Evolutionary conservation across 805 yeast species (phyloP).

Genomic region (Nadsonia fulvescens): DNA sequence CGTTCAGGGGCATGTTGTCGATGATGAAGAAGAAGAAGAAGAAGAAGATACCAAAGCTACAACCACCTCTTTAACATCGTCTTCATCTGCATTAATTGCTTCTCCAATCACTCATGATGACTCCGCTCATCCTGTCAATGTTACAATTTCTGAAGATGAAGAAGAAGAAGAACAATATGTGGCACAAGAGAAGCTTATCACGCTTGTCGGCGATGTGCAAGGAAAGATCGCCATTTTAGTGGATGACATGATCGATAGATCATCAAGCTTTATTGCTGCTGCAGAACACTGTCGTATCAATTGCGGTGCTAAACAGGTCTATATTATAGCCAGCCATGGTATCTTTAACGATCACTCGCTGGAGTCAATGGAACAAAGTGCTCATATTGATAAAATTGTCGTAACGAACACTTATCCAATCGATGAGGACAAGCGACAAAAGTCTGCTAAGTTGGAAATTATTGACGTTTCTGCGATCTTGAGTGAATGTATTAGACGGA

Average conservation of each 20-base stretch:
- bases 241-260: slow-evolving; percentile 96
- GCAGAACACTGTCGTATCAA: slow-evolving; percentile 92
- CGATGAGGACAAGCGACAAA: slow-evolving; percentile 35
- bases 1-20: slow-evolving; percentile 92
- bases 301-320: slow-evolving; percentile 89
- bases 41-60: slow-evolving; percentile 18
- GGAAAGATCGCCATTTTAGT: slow-evolving; percentile 81
- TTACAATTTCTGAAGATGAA: slow-evolving; percentile 70
- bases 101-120: slow-evolving; percentile 4
- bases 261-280: slow-evolving; percentile 85
- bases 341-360: slow-evolving; percentile 76
- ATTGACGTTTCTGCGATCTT: slow-evolving; percentile 90
- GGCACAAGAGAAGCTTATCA: slow-evolving; percentile 65
- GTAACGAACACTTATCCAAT: slow-evolving; percentile 96
- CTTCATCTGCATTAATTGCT: slow-evolving; percentile 1
- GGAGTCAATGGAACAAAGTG: slow-evolving; percentile 57
- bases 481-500: slow-evolving; percentile 97
- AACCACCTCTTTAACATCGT: slow-evolving; percentile 11
- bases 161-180: slow-evolving; percentile 60
- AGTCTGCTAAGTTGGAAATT: slow-evolving; percentile 54
- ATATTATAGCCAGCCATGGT: slow-evolving; percentile 91
- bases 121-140: slow-evolving; percentile 48
- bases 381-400: slow-evolving; percentile 76
- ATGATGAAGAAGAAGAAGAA: slow-evolving; percentile 45
- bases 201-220: slow-evolving; percentile 90